Base-by-base conservation (phyloP, 768 basidiomycete genomes). In the Leccinum variicolor region DNA sequence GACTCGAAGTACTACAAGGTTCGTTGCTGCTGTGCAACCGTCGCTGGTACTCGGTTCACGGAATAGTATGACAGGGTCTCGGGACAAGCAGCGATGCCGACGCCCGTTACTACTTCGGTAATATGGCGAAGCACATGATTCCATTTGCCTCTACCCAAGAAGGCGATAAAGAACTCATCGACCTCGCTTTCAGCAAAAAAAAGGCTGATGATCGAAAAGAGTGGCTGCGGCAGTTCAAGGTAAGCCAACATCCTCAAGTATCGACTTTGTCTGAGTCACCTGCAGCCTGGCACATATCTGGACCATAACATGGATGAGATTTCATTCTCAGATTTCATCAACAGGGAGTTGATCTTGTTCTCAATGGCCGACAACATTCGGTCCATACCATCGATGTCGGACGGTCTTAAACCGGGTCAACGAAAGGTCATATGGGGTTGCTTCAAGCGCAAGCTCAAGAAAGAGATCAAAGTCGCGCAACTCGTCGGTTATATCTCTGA, bases 321-420 rank as follows among this genome's bases (percentile, higher is more conserved):
- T 60, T 84, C 91, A 0, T 91, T 87, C 69, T 83, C 89, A 1
- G 95, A 99, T 66, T 99, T 99, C 71, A 96, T 99, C 76, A 98
- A 99, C 79, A 92, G 86, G 74, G 97, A 99, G 69, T 76, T 99
- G 48, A 98, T 99, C 58, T 80, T 98, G 26, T 99, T 98, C 81
- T 99, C 97, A 1, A 98, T 98, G 93, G 97, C 97, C 4, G 97
- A 99, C 69, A 98, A 98, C 67, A 84, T 97, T 62, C 94, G 97
- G 55, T 99, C 97, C 4, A 98, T 99, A 63, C 97, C 97, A 3
- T 97, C 90, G 0, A 82, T 92, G 15, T 85, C 86, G 13, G 97
- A 98, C 69, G 97, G 97, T 47, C 77, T 99, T 56, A 99, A 99
- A 74, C 96, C 97, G 41, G 95, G 94, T 71, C 97, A 99, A 68